Evolutionary conservation across 257 asterid species (phyloP), one percentile per base, ranked within the genome.

Genomic region (Solanum virginianum): DNA sequence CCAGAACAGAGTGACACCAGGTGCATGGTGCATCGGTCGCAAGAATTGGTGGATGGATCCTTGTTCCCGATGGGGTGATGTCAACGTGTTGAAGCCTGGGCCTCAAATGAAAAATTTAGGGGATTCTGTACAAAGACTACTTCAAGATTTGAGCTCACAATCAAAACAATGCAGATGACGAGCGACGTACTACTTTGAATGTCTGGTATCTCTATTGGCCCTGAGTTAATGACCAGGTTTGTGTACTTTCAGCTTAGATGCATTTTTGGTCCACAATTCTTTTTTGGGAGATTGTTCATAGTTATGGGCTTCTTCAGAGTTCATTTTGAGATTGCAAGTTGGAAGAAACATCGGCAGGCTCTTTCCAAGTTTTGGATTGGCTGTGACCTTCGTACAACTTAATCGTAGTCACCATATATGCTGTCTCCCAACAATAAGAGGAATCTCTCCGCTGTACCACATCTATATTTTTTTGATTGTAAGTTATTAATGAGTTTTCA

Each of bases 21-120:
- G 99, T 8, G 95, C 98, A 10, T 97, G 99, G 99, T 97, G 99
- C 88, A 88, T 85, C 0, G 98, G 97, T 32, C 88, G 93, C 56
- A 88, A 68, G 85, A 90, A 87, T 81, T 92, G 98, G 99, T 86
- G 89, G 81, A 86, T 62, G 89, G 99, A 95, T 86, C 99, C 99
- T 7, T 97, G 99, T 75, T 91, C 98, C 1, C 91, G 89, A 80
- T 97, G 99, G 99, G 98, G 96, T 32, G 94, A 93, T 49, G 93
- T 95, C 36, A 95, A 95, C 85, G 92, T 90, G 26, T 87, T 95
- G 29, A 93, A 91, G 86, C 90, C 98, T 4, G 96, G 99, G 10
- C 92, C 92, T 43, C 94, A 84, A 41, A 92, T 91, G 36, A 90
- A 89, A 91, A 87, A 57, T 80, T 80, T 97, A 36, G 89, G 88